Evolutionary conservation across 192 early-diverging fungal species (phyloP).

Genomic region (Podila clonocystis): DNA sequence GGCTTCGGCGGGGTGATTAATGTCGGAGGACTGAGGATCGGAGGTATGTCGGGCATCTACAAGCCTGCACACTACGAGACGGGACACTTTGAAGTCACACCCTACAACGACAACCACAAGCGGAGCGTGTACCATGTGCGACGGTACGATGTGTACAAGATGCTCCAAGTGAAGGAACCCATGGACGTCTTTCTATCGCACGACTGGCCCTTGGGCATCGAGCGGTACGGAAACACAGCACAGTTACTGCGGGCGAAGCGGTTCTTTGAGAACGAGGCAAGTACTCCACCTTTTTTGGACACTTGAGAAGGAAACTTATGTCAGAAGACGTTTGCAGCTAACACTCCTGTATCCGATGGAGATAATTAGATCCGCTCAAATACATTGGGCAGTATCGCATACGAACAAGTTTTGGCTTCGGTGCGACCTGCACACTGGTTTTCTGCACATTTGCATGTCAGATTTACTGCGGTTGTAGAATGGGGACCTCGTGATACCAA

Average conservation of each 20-base stretch:
- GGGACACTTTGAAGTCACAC: slow-evolving; percentile 83
- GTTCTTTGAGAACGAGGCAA: slow-evolving; percentile 81
- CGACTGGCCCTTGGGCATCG: slow-evolving; percentile 95
- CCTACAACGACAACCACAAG: slow-evolving; percentile 72
- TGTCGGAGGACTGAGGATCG: slow-evolving; percentile 91
- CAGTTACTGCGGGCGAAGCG: slow-evolving; percentile 73
- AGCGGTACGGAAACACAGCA: slow-evolving; percentile 75
- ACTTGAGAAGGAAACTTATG: too few species aligned
- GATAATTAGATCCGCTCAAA: slow-evolving; percentile 66
- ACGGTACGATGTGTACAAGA: slow-evolving; percentile 82
- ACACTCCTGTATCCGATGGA: not conserved
- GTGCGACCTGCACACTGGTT: slow-evolving; percentile 94
- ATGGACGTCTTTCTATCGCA: slow-evolving; percentile 94
- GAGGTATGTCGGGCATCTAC: slow-evolving; percentile 94
- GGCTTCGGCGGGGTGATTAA: slow-evolving; percentile 88
- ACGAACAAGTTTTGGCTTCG: slow-evolving; percentile 74
- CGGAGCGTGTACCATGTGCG: slow-evolving; percentile 89
- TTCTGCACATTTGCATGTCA: slow-evolving; percentile 94
- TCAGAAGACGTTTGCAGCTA: not conserved
- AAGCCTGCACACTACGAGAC: slow-evolving; percentile 65
- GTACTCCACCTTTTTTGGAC: slow-evolving; percentile 3
- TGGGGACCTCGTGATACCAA: slow-evolving; percentile 37
- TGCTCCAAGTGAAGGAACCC: slow-evolving; percentile 75
- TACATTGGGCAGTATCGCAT: slow-evolving; percentile 80
- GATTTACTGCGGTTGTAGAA: slow-evolving; percentile 78